Evolutionary conservation across 1,284 basidiomycete species (phyloP).

Genomic region (Stygiomarasmius scandens): DNA sequence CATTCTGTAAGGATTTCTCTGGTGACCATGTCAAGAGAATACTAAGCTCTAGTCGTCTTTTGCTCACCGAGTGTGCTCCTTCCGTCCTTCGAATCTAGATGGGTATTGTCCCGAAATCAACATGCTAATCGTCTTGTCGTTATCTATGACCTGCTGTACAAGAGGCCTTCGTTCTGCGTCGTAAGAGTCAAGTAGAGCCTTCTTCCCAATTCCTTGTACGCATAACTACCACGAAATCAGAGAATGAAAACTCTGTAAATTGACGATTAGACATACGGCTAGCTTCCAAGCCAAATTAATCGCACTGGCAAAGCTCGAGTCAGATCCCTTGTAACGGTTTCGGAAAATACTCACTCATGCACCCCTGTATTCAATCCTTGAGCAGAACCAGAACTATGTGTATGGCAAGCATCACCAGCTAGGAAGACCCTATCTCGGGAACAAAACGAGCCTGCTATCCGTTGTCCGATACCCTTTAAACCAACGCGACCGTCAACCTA

Average conservation of each 20-base stretch:
- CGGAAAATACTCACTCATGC: constrained; percentile 22
- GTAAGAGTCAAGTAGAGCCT: constrained; percentile 24
- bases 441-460: constrained; percentile 26
- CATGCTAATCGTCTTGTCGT: constrained; percentile 28
- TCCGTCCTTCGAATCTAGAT: constrained; percentile 23
- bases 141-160: constrained; percentile 29
- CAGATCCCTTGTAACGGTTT: background rate
- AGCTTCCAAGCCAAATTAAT: constrained; percentile 29
- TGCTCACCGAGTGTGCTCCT: constrained; percentile 23
- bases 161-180: constrained; percentile 22
- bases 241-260: background rate
- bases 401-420: constrained; percentile 31
- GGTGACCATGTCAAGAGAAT: background rate
- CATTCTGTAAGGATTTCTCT: constrained; percentile 28
- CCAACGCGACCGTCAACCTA: background rate
- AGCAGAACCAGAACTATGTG: constrained; percentile 28
- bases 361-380: constrained; percentile 30
- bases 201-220: constrained; percentile 19
- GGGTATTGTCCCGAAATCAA: constrained; percentile 28
- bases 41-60: background rate
- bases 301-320: constrained; percentile 16
- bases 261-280: constrained; percentile 19
- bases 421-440: constrained; percentile 24
- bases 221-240: constrained; percentile 10
- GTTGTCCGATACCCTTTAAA: constrained; percentile 28